phyloP scores from a whole-genome alignment of 805 yeast species.

The Priceomyces melissophilus region DNA sequence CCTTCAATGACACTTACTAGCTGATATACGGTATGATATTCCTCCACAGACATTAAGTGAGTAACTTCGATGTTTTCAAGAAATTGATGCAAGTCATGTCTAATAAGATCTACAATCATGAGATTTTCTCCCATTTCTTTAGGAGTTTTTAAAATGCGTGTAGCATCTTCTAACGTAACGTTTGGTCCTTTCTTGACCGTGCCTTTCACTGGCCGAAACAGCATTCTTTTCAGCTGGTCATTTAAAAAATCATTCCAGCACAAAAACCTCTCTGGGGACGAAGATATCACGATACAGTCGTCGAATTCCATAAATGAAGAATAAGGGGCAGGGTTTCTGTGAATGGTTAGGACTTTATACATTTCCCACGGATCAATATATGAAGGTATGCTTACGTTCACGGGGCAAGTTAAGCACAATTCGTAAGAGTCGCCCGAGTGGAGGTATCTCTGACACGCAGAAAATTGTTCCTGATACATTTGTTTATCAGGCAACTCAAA shows the following conservation, averaged over 20 bases:
- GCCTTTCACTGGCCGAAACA: slow-evolving; percentile 94
- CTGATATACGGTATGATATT: slow-evolving; percentile 86
- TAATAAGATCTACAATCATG: slow-evolving; percentile 93
- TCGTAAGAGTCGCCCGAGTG: slow-evolving; percentile 90
- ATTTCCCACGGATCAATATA: slow-evolving; percentile 67
- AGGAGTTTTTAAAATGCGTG: slow-evolving; percentile 66
- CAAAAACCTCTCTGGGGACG: slow-evolving; percentile 93
- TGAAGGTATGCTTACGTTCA: slow-evolving; percentile 52
- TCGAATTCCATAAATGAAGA: slow-evolving; percentile 73
- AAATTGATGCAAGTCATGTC: slow-evolving; percentile 81
- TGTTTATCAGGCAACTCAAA: slow-evolving; percentile 50
- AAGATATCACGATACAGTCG: slow-evolving; percentile 65
- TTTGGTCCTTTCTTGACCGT: slow-evolving; percentile 70
- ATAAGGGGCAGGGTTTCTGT: slow-evolving; percentile 87
- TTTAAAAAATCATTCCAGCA: slow-evolving; percentile 58
- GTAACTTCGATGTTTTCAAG: slow-evolving; percentile 65
- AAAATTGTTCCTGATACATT: slow-evolving; percentile 53
- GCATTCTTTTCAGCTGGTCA: slow-evolving; percentile 43
- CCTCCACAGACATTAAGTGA: slow-evolving; percentile 87
- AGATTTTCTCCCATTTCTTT: slow-evolving; percentile 94
- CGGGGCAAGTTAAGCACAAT: slow-evolving; percentile 80
- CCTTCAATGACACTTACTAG: slow-evolving; percentile 88
- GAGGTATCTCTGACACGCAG: slow-evolving; percentile 62
- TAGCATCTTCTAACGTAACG: slow-evolving; percentile 57
- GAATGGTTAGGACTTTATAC: slow-evolving; percentile 62